A percentile compares a stretch with the other conserved stretches of the same genome.
Conservation (phyloP, 352 stramenopile genomes). For the Peronospora belbahrii region DNA sequence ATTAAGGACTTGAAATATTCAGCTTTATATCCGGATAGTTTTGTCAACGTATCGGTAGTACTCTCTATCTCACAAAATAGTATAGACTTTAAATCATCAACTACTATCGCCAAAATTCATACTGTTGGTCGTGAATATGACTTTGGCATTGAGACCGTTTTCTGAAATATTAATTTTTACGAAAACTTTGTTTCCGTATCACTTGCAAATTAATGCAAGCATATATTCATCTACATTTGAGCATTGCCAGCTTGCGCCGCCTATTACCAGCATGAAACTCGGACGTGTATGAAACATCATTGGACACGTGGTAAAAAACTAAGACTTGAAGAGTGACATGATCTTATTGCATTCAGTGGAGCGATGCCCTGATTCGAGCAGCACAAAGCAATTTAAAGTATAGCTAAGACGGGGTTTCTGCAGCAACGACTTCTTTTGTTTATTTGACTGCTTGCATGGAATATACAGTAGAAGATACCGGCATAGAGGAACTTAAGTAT, state of each 20-base stretch:
- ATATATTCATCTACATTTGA: not conserved
- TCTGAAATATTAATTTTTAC: slow-evolving; percentile 18
- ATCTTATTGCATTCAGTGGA: slow-evolving; percentile 48
- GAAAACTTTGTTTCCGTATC: slow-evolving; percentile 29
- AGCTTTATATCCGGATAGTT: no score
- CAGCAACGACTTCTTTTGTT: no score
- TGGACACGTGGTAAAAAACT: slow-evolving; percentile 10
- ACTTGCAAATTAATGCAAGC: slow-evolving; percentile 2
- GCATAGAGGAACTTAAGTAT: slow-evolving; percentile 75
- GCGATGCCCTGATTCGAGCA: no score
- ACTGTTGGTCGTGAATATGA: slow-evolving; percentile 3
- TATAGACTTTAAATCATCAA: no score
- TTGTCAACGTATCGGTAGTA: no score
- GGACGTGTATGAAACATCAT: slow-evolving; percentile 21
- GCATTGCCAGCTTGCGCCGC: not conserved
- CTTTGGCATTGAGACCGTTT: slow-evolving; percentile 2
- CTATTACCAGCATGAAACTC: slow-evolving; percentile 9
- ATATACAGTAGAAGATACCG: no score
- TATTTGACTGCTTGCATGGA: no score
- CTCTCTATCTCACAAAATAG: no score
- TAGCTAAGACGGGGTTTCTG: no score
- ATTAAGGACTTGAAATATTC: no score
- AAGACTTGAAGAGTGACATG: no score
- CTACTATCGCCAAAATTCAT: slow-evolving; percentile 17
- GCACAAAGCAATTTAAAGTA: no score